These are phyloP conservation scores for rapeseed (Brassica napus) DNA, from an alignment of 345 rosid species.

Conservation along the genomic window DNA sequence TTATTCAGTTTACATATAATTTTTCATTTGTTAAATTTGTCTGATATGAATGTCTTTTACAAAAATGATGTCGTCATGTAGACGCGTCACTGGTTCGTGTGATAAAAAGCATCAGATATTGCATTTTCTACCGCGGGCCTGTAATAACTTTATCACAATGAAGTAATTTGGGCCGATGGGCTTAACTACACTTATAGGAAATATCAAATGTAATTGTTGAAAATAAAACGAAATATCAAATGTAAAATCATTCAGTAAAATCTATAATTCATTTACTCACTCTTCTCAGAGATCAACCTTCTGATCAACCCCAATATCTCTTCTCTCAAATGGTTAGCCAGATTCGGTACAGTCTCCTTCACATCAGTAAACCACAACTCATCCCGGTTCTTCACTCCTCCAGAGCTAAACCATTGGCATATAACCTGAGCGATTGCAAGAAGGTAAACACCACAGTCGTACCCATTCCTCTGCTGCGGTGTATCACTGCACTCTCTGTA, in stretches of 20 bases:
- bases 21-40: too few species aligned
- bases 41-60: too few species aligned
- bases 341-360: constrained; percentile 55
- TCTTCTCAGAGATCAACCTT: constrained; percentile 46
- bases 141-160: not conserved
- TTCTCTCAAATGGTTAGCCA: constrained; percentile 49
- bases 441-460: constrained; percentile 75
- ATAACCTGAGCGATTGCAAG: constrained; percentile 56
- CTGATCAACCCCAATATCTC: constrained; percentile 60
- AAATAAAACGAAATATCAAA: not conserved
- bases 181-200: not conserved
- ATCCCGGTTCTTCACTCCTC: constrained; percentile 33
- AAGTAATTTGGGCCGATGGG: constrained; percentile 17
- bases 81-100: not conserved
- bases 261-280: constrained; percentile 19
- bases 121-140: not conserved
- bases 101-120: not conserved
- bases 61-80: not conserved
- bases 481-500: constrained; percentile 52
- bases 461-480: constrained; percentile 67
- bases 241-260: not conserved
- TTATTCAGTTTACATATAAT: too few species aligned
- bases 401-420: constrained; percentile 53
- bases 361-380: constrained; percentile 65
- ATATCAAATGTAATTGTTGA: not conserved